Evolutionary conservation across 2,329 filamentous ascomycete species (phyloP).

Genomic region (Akanthomyces muscarius): DNA sequence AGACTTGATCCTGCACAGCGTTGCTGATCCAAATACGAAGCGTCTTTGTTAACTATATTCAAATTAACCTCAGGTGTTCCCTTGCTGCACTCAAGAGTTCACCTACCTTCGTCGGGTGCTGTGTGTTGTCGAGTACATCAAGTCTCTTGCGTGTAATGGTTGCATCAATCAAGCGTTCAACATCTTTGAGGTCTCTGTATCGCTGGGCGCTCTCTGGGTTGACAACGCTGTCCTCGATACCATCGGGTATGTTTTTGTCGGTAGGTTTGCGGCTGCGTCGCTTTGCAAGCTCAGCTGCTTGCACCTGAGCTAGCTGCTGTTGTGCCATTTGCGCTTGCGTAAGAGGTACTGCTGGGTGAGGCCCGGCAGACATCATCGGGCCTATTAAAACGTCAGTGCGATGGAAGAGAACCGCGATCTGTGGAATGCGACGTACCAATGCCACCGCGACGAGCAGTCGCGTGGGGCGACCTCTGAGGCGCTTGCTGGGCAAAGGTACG

Average conservation of each 20-base stretch:
- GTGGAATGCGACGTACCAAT: slow-evolving; percentile 41
- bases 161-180: slow-evolving; percentile 85
- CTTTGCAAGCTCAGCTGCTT: slow-evolving; percentile 65
- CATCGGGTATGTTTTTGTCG: slow-evolving; percentile 91
- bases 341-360: slow-evolving; percentile 48
- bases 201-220: slow-evolving; percentile 71
- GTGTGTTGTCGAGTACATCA: slow-evolving; percentile 80
- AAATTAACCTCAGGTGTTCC: slow-evolving; percentile 17
- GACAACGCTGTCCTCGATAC: slow-evolving; percentile 75
- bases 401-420: neutral
- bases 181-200: slow-evolving; percentile 79
- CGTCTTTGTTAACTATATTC: slow-evolving; percentile 65
- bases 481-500: slow-evolving; percentile 49
- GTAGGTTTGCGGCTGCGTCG: slow-evolving; percentile 85
- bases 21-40: slow-evolving; percentile 94
- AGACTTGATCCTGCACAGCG: slow-evolving; percentile 88
- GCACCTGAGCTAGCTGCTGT: slow-evolving; percentile 49
- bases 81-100: neutral
- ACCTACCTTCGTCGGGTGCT: slow-evolving; percentile 64
- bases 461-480: slow-evolving; percentile 47
- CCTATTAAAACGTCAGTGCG: slow-evolving; percentile 33
- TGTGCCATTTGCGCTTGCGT: slow-evolving; percentile 51
- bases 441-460: slow-evolving; percentile 47
- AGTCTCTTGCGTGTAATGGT: slow-evolving; percentile 91
- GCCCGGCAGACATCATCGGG: slow-evolving; percentile 53